Base-by-base conservation (phyloP, 805 yeast genomes). In the Metschnikowia henanensis region DNA sequence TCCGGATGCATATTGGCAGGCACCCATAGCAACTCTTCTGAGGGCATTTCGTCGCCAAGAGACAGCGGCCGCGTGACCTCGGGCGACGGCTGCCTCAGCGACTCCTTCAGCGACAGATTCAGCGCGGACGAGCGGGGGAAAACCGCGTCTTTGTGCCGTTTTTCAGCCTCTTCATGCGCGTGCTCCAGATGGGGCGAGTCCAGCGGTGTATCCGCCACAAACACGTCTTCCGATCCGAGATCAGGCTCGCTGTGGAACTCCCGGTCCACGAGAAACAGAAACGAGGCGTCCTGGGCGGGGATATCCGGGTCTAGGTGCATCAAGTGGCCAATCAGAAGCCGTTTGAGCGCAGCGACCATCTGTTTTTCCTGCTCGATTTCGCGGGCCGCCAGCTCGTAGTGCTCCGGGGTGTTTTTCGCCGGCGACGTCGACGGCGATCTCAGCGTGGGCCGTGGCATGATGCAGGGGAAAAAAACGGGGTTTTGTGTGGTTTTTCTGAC, bases 1-100 rank as follows among this genome's bases (percentile, higher is more conserved):
- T 87, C 92, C 1, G 98, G 98, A 61, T 94, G 99, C 30, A 89
- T 74, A 50, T 80, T 81, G 2, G 98, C 99, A 0, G 98, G 98
- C 1, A 94, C 97, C 99, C 99, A 92, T 41, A 92, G 68, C 25
- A 87, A 65, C 37, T 76, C 76, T 3, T 44, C 51, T 8, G 36
- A 31, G 26, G 19, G 39, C 10, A 32, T 35, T 5, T 36, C 28
- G 15, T 47, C 51, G 25, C 33, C 39, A 21, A 39, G n/a, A 13
- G 43, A 35, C 23, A 40, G 37, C 8, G 43, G 35, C 23, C 18
- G 39, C 6, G 26, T 16, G 26, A 30, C 18, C 4, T 37, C 37
- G 16, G 36, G 30, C 23, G 36, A 6, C 25, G 37, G 15, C 18
- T 22, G 37, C 6, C 21, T 17, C 25, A 13, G 31, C 32, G 31